phyloP scores from a whole-genome alignment of 768 basidiomycete genomes.

The Phanerochaete carnosa region DNA sequence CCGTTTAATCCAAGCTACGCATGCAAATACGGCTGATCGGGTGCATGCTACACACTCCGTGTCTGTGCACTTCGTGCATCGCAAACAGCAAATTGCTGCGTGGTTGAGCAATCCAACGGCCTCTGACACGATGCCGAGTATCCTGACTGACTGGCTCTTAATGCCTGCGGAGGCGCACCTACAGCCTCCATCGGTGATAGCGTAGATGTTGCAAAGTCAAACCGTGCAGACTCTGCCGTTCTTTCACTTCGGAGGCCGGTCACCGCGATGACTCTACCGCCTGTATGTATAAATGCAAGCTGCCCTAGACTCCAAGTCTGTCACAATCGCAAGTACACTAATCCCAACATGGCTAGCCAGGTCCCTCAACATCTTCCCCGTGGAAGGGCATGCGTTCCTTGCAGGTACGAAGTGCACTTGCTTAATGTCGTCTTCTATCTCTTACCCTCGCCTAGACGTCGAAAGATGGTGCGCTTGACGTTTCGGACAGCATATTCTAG shows the following conservation, averaged over 20 bases:
- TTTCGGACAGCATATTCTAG: neutral
- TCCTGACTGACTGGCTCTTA: no score
- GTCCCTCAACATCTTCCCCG: conserved; percentile 10
- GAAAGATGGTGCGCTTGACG: conserved; percentile 7
- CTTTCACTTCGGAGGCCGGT: conserved; percentile 3
- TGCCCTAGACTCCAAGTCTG: neutral
- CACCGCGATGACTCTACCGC: neutral
- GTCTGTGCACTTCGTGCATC: neutral
- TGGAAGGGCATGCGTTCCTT: conserved; percentile 17
- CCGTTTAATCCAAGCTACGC: neutral
- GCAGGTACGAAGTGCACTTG: conserved; percentile 14
- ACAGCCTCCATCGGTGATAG: conserved; percentile 5
- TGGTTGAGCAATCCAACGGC: neutral
- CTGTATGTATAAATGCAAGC: neutral
- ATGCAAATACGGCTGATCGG: neutral
- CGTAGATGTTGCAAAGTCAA: neutral
- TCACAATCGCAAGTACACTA: neutral
- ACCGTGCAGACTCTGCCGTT: neutral
- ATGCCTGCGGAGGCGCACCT: neutral
- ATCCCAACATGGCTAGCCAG: conserved; percentile 6
- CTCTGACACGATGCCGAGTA: neutral
- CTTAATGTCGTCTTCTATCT: neutral
- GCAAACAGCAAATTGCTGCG: neutral
- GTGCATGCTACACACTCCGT: neutral
- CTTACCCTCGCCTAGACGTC: neutral